Percentiles rank a stretch among this genome's conserved stretches.
phyloP scores from a whole-genome alignment of 2,329 filamentous ascomycete genomes.

The Dothideomycetes sp. region DNA sequence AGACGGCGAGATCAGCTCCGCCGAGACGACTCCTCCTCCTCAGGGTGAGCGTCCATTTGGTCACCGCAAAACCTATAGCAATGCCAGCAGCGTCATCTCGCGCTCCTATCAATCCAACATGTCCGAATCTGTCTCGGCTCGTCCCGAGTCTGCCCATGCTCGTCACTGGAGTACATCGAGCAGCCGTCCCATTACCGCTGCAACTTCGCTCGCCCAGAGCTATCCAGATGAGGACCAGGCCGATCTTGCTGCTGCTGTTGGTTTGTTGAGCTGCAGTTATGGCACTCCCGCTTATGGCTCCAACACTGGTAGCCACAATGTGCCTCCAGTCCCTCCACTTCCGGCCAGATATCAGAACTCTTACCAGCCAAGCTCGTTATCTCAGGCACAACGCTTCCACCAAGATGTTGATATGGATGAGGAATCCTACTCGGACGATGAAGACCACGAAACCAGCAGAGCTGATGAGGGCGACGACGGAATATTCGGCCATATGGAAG shows the following conservation, averaged over 20 bases:
- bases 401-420: slow-evolving; percentile 42
- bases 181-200: slow-evolving; percentile 65
- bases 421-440: slow-evolving; percentile 39
- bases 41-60: slow-evolving; percentile 51
- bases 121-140: slow-evolving; percentile 25
- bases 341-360: slow-evolving; percentile 64
- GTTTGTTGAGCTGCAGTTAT: slow-evolving; percentile 84
- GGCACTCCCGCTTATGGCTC: slow-evolving; percentile 64
- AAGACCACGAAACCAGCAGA: slow-evolving; percentile 41
- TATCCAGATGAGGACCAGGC: slow-evolving; percentile 76
- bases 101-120: slow-evolving; percentile 73
- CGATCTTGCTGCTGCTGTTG: slow-evolving; percentile 81
- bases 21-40: slow-evolving; percentile 86
- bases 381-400: slow-evolving; percentile 12
- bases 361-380: slow-evolving; percentile 19
- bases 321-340: slow-evolving; percentile 79
- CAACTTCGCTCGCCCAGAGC: slow-evolving; percentile 49
- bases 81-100: slow-evolving; percentile 44
- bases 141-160: slow-evolving; percentile 39
- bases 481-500: slow-evolving; percentile 94
- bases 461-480: slow-evolving; percentile 87
- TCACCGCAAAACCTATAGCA: slow-evolving; percentile 37
- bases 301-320: slow-evolving; percentile 56
- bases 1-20: slow-evolving; percentile 70
- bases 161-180: slow-evolving; percentile 61